These are phyloP conservation scores for Geotrichum phurueaensis DNA, from an alignment of 1,139 yeast species.

Conservation along the genomic window DNA sequence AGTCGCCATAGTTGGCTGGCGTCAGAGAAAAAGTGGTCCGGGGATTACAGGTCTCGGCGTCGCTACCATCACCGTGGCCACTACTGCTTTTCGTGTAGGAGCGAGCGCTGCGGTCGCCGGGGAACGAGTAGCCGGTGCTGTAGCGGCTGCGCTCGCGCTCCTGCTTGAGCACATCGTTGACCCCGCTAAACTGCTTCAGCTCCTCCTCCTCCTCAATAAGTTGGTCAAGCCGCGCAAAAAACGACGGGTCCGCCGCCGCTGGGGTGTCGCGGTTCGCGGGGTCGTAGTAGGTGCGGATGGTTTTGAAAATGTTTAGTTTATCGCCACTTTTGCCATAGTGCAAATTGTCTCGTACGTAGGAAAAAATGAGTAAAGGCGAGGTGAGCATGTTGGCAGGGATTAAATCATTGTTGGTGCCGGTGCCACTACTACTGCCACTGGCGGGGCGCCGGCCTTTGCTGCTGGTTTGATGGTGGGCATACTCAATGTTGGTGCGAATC, in stretches of 20 bases:
- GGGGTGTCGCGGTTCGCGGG: neutral
- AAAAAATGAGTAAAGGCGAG: neutral
- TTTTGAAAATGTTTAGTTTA: neutral
- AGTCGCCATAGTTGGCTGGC: slow-evolving; percentile 7
- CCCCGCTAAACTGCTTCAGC: neutral
- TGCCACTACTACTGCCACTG: neutral
- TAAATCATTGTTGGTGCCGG: neutral
- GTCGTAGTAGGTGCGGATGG: neutral
- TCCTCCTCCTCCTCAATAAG: neutral
- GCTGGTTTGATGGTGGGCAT: neutral
- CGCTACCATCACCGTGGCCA: neutral
- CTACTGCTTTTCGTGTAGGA: neutral
- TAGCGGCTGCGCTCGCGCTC: neutral
- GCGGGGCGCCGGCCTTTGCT: slow-evolving; percentile 9
- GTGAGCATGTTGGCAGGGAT: neutral
- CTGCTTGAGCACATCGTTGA: neutral
- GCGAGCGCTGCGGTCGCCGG: neutral
- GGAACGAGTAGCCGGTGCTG: neutral
- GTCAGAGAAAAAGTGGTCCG: neutral
- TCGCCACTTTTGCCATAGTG: slow-evolving; percentile 5
- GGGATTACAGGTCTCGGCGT: neutral
- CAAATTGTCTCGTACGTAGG: neutral
- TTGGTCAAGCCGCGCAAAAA: neutral
- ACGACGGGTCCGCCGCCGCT: neutral
- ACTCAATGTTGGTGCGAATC: slow-evolving; percentile 13